phyloP scores from a whole-genome alignment of 352 stramenopile genomes.

The Pythium aristosporum region DNA sequence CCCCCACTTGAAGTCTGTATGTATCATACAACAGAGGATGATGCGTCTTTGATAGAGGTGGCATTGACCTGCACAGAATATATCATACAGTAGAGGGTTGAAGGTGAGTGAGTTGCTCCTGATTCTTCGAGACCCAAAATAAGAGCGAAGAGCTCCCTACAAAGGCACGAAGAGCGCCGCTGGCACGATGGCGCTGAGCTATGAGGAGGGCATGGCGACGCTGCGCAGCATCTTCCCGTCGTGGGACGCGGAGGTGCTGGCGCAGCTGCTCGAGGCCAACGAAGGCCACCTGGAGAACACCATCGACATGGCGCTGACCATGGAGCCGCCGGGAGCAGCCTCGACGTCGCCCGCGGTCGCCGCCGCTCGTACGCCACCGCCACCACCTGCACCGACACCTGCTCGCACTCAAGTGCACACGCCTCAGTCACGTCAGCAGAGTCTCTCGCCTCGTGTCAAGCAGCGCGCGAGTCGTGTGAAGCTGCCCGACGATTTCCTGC shows the following conservation, averaged over 20 bases:
- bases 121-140: slow-evolving; percentile 4
- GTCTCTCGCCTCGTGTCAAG: slow-evolving; percentile 21
- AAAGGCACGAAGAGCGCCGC: background rate
- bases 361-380: background rate
- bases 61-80: background rate
- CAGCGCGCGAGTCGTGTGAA: slow-evolving; percentile 27
- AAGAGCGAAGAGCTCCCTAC: slow-evolving; percentile 6
- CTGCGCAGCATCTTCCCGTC: slow-evolving; percentile 75
- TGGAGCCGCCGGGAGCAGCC: slow-evolving; percentile 41
- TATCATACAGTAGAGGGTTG: slow-evolving; percentile 12
- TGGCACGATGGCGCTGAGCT: slow-evolving; percentile 50
- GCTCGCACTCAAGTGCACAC: slow-evolving; percentile 5
- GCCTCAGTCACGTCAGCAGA: slow-evolving; percentile 15
- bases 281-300: slow-evolving; percentile 69
- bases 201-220: slow-evolving; percentile 56
- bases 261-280: slow-evolving; percentile 66
- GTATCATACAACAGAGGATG: slow-evolving; percentile 12
- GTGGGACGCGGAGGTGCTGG: slow-evolving; percentile 62
- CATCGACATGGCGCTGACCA: slow-evolving; percentile 69
- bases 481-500: slow-evolving; percentile 74
- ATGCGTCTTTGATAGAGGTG: background rate
- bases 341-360: background rate
- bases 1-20: slow-evolving; percentile 15
- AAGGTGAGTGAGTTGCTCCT: slow-evolving; percentile 9
- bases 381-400: slow-evolving; percentile 4